phyloP scores from a whole-genome alignment of 2,329 filamentous ascomycete genomes.

The Capronia epimyces region DNA sequence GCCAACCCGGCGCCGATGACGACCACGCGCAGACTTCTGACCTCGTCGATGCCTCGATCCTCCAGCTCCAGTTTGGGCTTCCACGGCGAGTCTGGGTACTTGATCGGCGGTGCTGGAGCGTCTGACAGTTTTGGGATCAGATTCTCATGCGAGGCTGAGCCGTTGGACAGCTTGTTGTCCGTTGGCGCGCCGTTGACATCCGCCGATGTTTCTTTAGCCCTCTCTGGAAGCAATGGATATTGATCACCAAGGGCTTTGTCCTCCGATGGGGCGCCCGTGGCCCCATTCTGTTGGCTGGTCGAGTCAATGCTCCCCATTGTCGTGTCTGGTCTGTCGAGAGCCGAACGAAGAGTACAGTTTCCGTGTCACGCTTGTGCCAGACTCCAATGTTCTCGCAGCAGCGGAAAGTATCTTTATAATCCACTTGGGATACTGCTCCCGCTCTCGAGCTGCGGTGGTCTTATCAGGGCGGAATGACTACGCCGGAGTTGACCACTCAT shows the following conservation, averaged over 20 bases:
- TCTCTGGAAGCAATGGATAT: neutral
- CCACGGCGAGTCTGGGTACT: slow-evolving; percentile 2
- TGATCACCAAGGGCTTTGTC: neutral
- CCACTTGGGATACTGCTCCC: neutral
- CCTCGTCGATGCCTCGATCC: slow-evolving; percentile 33
- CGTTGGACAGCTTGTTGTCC: neutral
- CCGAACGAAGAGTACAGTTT: neutral
- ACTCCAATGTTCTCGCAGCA: neutral
- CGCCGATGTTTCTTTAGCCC: neutral
- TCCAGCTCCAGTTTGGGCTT: slow-evolving; percentile 25
- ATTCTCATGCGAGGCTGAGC: neutral
- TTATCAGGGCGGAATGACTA: neutral
- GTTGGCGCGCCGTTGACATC: neutral
- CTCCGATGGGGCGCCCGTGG: neutral
- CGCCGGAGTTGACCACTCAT: neutral
- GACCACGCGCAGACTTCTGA: slow-evolving; percentile 33
- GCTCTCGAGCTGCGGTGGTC: neutral
- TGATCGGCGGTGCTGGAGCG: neutral
- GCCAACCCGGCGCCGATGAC: slow-evolving; percentile 40
- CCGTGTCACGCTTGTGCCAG: neutral
- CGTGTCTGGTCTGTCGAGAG: neutral
- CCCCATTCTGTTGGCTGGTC: neutral
- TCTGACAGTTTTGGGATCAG: neutral
- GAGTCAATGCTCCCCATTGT: neutral
- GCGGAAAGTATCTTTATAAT: neutral